A percentile compares a stretch with the other conserved stretches of the same genome.
Evolutionary conservation across 306 rosid species (phyloP).

Genomic region (Argentina anserina): DNA sequence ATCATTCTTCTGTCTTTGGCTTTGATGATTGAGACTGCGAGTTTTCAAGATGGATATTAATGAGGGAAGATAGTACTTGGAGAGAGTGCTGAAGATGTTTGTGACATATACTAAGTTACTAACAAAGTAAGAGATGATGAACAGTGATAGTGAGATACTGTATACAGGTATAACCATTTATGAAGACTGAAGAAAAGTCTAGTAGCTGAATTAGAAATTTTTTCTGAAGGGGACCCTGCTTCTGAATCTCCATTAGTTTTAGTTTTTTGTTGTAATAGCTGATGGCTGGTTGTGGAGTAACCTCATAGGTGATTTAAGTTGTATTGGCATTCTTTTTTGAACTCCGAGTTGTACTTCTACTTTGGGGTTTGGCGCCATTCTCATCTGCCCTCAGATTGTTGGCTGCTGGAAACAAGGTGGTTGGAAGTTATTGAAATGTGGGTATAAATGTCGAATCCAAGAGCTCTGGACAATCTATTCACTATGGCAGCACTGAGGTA

Average conservation of each 20-base stretch:
- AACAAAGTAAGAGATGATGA: constrained; percentile 31
- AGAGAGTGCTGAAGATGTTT: constrained; percentile 36
- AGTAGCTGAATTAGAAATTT: constrained; percentile 12
- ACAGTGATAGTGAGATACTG: constrained; percentile 29
- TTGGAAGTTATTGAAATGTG: background rate
- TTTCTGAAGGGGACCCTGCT: constrained; percentile 24
- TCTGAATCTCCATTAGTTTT: constrained; percentile 1
- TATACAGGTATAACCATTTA: constrained; percentile 32
- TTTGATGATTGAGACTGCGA: constrained; percentile 29
- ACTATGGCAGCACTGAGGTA: background rate
- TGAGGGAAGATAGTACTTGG: constrained; percentile 24
- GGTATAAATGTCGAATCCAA: background rate
- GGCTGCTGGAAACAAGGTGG: background rate
- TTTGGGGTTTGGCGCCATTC: background rate
- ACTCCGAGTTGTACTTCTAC: background rate
- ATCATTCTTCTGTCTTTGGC: constrained; percentile 39
- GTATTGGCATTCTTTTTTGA: constrained; percentile 14
- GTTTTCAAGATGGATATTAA: constrained; percentile 24
- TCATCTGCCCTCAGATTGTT: background rate
- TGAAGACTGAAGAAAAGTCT: constrained; percentile 19
- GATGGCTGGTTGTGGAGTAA: constrained; percentile 11
- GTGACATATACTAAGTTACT: constrained; percentile 38
- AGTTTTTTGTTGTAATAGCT: constrained; percentile 23
- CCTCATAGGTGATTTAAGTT: constrained; percentile 17
- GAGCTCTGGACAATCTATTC: background rate